Evolutionary conservation across 352 stramenopile species (phyloP).

Genomic region (Phytophthora sp.): DNA sequence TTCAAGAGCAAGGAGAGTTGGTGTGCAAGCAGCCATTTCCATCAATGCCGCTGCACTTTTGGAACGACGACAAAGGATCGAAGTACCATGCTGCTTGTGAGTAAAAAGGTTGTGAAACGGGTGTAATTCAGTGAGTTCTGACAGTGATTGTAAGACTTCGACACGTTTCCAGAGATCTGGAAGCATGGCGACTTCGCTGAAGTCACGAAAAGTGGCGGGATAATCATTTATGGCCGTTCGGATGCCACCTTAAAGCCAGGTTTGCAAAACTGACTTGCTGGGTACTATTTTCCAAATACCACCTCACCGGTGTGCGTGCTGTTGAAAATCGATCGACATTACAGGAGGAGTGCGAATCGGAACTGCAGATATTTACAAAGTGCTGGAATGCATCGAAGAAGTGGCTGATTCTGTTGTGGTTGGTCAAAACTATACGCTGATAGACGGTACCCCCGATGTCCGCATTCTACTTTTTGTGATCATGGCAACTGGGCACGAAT

Average conservation of each 20-base stretch:
- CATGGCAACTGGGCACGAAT: constrained; percentile 44
- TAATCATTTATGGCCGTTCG: constrained; percentile 81
- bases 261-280: too few relatives aligned
- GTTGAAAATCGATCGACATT: not conserved
- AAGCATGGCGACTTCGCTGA: constrained; percentile 85
- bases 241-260: constrained; percentile 82
- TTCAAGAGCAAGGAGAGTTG: constrained; percentile 62
- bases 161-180: constrained; percentile 79
- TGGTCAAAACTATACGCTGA: constrained; percentile 65
- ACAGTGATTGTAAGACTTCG: constrained; percentile 61
- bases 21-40: constrained; percentile 83
- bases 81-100: constrained; percentile 82
- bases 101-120: constrained; percentile 19
- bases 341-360: constrained; percentile 76
- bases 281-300: not conserved
- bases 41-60: constrained; percentile 86
- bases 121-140: not conserved
- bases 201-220: constrained; percentile 60
- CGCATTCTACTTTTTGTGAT: constrained; percentile 81
- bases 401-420: constrained; percentile 74
- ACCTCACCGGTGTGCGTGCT: too few relatives aligned
- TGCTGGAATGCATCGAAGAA: constrained; percentile 71
- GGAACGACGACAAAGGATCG: constrained; percentile 71
- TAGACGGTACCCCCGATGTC: constrained; percentile 73
- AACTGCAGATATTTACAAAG: constrained; percentile 83